Percentiles rank a stretch among this genome's conserved stretches.
Conservation (phyloP, 345 rosid species). For the Eucalyptus cloeziana region DNA sequence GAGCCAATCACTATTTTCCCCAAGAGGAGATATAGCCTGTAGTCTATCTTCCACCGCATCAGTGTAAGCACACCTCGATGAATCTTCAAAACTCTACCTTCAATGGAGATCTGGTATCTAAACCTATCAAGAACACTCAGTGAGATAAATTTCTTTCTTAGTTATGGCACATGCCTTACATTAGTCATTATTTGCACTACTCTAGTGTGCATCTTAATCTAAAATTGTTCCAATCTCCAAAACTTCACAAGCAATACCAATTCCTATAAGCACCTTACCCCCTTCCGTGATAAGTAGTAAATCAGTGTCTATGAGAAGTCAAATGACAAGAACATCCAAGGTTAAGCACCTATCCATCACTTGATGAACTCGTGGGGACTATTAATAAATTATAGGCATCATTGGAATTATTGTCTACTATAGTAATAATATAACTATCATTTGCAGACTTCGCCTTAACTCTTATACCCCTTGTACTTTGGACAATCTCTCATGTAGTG, state of each 20-base stretch:
- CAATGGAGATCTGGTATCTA: background rate
- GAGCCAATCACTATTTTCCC: background rate
- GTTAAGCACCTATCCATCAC: background rate
- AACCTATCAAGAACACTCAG: background rate
- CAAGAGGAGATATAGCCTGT: background rate
- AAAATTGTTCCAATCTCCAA: accelerated
- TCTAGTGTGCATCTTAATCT: background rate
- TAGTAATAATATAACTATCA: background rate
- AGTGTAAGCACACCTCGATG: background rate
- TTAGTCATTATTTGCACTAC: background rate
- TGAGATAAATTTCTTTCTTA: background rate
- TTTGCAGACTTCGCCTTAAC: background rate
- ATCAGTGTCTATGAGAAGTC: background rate
- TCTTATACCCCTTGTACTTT: background rate
- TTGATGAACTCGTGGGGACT: background rate
- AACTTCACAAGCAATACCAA: background rate
- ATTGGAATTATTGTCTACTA: background rate
- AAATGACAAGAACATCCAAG: background rate
- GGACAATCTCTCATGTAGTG: background rate
- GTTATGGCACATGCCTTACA: background rate
- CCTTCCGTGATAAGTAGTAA: background rate
- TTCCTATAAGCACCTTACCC: background rate
- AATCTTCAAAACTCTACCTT: background rate
- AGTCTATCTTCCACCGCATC: background rate
- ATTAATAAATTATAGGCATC: background rate